Conservation (phyloP, 257 asterid species). For the Apocynum venetum region DNA sequence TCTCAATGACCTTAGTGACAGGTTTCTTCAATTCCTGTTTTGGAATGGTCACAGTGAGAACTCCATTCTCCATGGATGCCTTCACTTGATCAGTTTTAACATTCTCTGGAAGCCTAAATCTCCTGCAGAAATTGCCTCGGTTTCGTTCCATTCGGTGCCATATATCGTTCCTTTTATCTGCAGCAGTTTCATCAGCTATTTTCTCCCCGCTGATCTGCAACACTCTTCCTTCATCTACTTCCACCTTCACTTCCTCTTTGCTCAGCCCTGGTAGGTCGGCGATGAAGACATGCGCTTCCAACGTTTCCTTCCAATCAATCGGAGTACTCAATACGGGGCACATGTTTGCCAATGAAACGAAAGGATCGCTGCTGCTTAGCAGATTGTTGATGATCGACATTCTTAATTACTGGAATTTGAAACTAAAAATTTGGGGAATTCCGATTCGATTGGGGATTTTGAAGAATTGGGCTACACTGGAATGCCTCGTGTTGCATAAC, state of each 20-base stretch:
- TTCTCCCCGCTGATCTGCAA: slow-evolving; percentile 24
- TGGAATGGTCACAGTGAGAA: slow-evolving; percentile 16
- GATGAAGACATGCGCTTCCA: slow-evolving; percentile 12
- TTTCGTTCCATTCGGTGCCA: slow-evolving; percentile 15
- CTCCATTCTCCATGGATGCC: slow-evolving; percentile 17
- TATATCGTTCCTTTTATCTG: slow-evolving; percentile 1
- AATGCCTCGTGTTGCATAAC: not conserved
- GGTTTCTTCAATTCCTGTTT: slow-evolving; percentile 16
- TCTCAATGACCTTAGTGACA: slow-evolving; percentile 5
- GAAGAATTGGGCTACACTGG: not conserved
- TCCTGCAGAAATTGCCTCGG: slow-evolving; percentile 14
- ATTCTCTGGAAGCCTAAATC: slow-evolving; percentile 17
- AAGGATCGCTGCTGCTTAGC: slow-evolving; percentile 17
- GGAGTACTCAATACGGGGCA: slow-evolving; percentile 27
- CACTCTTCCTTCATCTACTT: slow-evolving; percentile 15
- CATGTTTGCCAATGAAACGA: slow-evolving; percentile 21
- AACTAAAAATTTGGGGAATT: not conserved
- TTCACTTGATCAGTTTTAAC: slow-evolving; percentile 12
- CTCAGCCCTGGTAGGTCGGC: slow-evolving; percentile 21
- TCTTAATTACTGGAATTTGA: not conserved
- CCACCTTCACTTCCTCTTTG: slow-evolving; percentile 25
- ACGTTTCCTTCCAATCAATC: slow-evolving; percentile 24
- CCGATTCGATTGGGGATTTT: not conserved
- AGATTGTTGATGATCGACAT: slow-evolving; percentile 11
- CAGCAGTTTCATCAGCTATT: slow-evolving; percentile 7